These are phyloP conservation scores for Flaveria linearis DNA, from an alignment of 129 eudicot species.

Conservation along the genomic window DNA sequence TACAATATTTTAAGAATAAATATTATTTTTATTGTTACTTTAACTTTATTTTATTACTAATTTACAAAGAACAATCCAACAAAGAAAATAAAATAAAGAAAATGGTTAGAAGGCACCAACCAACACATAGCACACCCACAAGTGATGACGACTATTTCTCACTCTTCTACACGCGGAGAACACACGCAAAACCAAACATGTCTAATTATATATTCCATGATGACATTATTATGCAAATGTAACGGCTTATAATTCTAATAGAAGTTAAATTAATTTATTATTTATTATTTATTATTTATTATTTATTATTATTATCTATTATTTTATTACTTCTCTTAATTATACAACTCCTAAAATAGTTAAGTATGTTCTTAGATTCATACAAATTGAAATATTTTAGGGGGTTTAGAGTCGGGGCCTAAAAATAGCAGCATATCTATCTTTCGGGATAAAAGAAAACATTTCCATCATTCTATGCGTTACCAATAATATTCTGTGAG, in stretches of 20 bases:
- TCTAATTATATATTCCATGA: background rate
- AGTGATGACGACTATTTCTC: background rate
- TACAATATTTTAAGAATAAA: too few relatives aligned
- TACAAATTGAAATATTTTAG: too few relatives aligned
- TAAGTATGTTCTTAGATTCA: too few relatives aligned
- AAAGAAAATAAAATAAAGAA: background rate
- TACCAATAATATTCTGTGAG: too few relatives aligned
- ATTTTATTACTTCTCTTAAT: background rate
- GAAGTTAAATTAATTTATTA: background rate
- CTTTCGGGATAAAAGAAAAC: too few relatives aligned
- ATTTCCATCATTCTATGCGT: too few relatives aligned
- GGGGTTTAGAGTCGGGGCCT: too few relatives aligned
- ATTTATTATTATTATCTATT: background rate
- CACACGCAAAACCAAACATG: background rate
- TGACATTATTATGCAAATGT: too few relatives aligned
- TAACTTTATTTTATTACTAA: too few relatives aligned
- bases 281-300: background rate
- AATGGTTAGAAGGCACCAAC: constrained; percentile 2
- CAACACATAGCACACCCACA: background rate
- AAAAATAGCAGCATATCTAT: too few relatives aligned
- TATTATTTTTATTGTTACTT: too few relatives aligned
- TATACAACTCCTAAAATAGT: too few relatives aligned
- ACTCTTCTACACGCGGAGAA: background rate
- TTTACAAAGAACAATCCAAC: background rate
- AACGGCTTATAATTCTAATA: background rate